Evolutionary conservation across 306 rosid genomes (phyloP), one percentile per base, ranked within the genome.

Genomic region (Quillaja saponaria): DNA sequence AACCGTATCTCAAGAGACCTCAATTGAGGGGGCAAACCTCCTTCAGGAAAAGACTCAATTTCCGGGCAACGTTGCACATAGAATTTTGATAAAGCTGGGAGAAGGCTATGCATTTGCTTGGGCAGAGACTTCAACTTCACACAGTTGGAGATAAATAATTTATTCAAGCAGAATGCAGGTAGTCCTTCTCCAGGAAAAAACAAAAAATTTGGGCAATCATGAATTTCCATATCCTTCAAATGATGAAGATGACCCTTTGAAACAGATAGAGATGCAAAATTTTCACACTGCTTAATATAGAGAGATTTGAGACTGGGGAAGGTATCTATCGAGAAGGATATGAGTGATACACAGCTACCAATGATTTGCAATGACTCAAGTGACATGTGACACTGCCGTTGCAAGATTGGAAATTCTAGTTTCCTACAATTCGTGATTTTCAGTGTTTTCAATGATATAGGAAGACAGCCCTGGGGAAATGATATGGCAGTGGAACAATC

Each of bases 51-150:
- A 1, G 61, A 40, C 77, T 68, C 45, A 25, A 78, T 61, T 16
- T 68, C 53, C 9, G 79, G 71, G 72, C 78, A 82, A 33, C 75
- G 20, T 16, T 69, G 3, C 10, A 78, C 59, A 10, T 16, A 34
- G 49, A 82, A 35, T 38, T 61, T 46, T 18, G 58, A 21, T 62
- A 76, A 67, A 62, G 64, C 55, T 28, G 78, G 84, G 70, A 79
- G 76, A 3, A 66, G 56, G 6, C 8, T 21, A 5, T 57, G 64
- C 76, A 82, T 21, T 33, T 56, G 55, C 40, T 78, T 65, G 13
- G 83, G 81, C 20, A 81, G 57, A 11, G 71, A 75, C 58, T 25
- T 78, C 66, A 78, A 47, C 35, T 72, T 76, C 41, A 61, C 33
- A 20, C 84, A 78, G 49, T 35, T 8, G 19, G 33, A 81, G 42